Evolutionary conservation across 2,329 filamentous ascomycete species (phyloP).

Genomic region (Sporothrix euskadiensis): DNA sequence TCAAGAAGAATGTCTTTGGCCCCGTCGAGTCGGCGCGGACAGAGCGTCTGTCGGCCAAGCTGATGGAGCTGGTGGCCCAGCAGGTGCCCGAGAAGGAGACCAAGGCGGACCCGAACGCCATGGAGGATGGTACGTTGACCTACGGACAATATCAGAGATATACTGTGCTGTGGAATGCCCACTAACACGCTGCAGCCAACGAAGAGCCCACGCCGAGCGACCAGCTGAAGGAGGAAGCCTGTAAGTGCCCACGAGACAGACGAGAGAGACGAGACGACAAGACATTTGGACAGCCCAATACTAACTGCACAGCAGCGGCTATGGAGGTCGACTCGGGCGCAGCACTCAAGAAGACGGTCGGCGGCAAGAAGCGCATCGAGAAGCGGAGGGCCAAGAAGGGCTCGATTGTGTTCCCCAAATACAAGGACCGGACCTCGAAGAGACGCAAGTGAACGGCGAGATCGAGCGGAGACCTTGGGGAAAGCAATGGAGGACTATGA

Average conservation of each 20-base stretch:
- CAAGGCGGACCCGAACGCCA: slow-evolving; percentile 40
- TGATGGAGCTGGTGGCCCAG: slow-evolving; percentile 76
- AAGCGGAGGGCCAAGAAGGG: slow-evolving; percentile 59
- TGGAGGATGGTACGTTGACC: slow-evolving; percentile 49
- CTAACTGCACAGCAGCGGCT: slow-evolving; percentile 36
- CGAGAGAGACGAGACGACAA: background rate
- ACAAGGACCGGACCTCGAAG: slow-evolving; percentile 53
- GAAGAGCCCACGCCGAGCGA: slow-evolving; percentile 27
- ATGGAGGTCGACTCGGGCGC: slow-evolving; percentile 59
- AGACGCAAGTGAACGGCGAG: slow-evolving; percentile 38
- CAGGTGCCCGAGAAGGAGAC: slow-evolving; percentile 40
- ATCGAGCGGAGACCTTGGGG: background rate
- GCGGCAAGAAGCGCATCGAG: slow-evolving; percentile 55
- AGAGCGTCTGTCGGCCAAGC: slow-evolving; percentile 80
- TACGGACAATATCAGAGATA: background rate
- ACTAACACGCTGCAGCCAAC: background rate
- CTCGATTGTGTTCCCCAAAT: slow-evolving; percentile 62
- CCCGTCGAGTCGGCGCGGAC: slow-evolving; percentile 77
- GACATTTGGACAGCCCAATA: background rate
- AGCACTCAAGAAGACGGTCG: slow-evolving; percentile 45
- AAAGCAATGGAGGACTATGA: background rate
- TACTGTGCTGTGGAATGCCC: no score
- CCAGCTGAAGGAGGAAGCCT: slow-evolving; percentile 30
- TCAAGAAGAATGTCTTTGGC: slow-evolving; percentile 80
- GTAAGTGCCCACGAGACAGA: background rate